A percentile compares a stretch with the other conserved stretches of the same genome.
phyloP scores from a whole-genome alignment of 768 basidiomycete species.

The Tricholoma terreum region DNA sequence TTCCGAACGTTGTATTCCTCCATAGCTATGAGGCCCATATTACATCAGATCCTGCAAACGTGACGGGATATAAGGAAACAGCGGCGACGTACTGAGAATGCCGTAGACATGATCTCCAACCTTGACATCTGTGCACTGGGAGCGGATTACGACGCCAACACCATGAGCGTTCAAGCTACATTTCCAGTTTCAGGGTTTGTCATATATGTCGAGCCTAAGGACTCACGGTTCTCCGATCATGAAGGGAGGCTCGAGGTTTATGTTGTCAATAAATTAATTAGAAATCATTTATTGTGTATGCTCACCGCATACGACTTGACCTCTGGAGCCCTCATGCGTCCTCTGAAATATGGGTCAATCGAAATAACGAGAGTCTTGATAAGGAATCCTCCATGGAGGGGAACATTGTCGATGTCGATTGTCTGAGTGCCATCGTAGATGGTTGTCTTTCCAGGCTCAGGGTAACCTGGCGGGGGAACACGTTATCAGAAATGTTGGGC shows the following conservation, averaged over 20 bases:
- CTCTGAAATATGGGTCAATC: constrained; percentile 44
- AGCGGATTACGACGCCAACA: constrained; percentile 22
- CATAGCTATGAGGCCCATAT: no score
- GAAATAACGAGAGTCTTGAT: constrained; percentile 43
- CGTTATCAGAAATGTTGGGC: no score
- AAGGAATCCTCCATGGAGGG: constrained; percentile 38
- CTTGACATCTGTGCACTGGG: constrained; percentile 16
- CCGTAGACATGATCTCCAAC: constrained; percentile 33
- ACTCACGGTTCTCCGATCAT: no score
- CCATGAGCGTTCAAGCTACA: no score
- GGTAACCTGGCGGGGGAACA: no score
- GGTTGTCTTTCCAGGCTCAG: constrained; percentile 37
- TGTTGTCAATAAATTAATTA: background rate
- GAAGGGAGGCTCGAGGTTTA: constrained; percentile 8
- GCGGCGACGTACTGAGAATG: no score
- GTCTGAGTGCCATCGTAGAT: constrained; percentile 37
- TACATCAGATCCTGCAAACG: no score
- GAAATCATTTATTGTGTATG: background rate
- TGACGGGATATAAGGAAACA: no score
- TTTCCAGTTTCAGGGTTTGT: background rate
- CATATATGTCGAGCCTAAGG: constrained; percentile 3
- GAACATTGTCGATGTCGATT: no score
- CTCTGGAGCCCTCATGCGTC: constrained; percentile 30
- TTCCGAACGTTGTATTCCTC: no score
- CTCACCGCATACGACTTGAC: constrained; percentile 18